Percentiles rank a stretch among this genome's conserved stretches.
These are phyloP conservation scores for Microbotryum silenes-acaulis DNA, from an alignment of 1,284 basidiomycete species.

Conservation along the genomic window DNA sequence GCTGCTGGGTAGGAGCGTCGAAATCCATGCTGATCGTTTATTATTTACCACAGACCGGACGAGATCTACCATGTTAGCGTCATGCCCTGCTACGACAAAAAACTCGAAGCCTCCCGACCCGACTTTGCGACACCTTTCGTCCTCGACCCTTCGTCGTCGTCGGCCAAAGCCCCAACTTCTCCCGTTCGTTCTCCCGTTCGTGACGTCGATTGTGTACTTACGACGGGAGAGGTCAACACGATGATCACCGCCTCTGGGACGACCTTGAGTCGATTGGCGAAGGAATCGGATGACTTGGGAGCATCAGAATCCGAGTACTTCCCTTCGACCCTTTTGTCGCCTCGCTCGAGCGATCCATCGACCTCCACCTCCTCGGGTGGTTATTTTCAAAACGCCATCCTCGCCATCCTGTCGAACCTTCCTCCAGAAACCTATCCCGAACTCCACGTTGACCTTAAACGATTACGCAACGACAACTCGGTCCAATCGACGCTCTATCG, in stretches of 20 bases:
- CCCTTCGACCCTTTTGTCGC: slow-evolving; percentile 8
- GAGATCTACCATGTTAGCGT: slow-evolving; percentile 91
- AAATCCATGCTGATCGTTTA: slow-evolving; percentile 11
- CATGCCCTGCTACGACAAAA: slow-evolving; percentile 99
- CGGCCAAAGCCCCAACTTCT: slow-evolving; percentile 46
- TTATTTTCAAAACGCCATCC: slow-evolving; percentile 68
- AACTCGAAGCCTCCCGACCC: slow-evolving; percentile 87
- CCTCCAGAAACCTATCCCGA: slow-evolving; percentile 31
- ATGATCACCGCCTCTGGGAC: slow-evolving; percentile 51
- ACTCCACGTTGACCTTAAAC: slow-evolving; percentile 49
- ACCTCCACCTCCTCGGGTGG: slow-evolving; percentile 74
- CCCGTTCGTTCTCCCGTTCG: slow-evolving; percentile 66
- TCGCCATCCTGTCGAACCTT: slow-evolving; percentile 48
- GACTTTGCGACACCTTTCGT: slow-evolving; percentile 66
- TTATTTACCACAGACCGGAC: slow-evolving; percentile 51
- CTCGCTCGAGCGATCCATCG: background rate
- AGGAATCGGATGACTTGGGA: too few species aligned
- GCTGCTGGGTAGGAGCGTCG: too few species aligned
- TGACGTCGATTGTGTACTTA: slow-evolving; percentile 96
- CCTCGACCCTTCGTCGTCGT: background rate
- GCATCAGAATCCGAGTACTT: slow-evolving; percentile 46
- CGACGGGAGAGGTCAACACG: slow-evolving; percentile 86
- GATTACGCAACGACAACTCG: slow-evolving; percentile 57
- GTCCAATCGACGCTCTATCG: slow-evolving; percentile 55
- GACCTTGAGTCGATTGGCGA: too few species aligned